Conservation (phyloP, 2,329 filamentous ascomycete genomes). For the Paraphoma chrysanthemicola region DNA sequence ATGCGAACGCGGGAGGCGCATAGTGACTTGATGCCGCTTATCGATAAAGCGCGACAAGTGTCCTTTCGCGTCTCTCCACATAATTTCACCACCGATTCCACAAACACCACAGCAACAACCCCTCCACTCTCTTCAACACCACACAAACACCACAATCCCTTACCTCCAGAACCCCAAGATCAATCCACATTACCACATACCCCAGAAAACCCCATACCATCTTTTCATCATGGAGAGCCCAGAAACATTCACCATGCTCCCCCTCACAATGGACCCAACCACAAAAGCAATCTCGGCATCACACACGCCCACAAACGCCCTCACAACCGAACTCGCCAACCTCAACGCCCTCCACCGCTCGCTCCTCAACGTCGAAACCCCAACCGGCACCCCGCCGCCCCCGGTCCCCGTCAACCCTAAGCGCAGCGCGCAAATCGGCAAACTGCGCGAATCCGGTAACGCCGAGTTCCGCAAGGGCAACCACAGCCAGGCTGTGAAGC, state of each 20-base stretch:
- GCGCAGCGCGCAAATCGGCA: conserved; percentile 83
- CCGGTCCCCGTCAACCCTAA: conserved; percentile 93
- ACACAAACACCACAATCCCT: too few relatives aligned
- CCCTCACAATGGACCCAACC: conserved; percentile 79
- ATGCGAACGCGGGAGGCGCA: not conserved
- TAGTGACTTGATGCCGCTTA: not conserved
- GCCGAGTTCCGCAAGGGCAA: conserved; percentile 78
- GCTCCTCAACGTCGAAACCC: conserved; percentile 70
- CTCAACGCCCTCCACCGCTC: conserved; percentile 82
- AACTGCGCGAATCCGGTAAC: conserved; percentile 90
- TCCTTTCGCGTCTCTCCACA: not conserved
- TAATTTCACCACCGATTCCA: not conserved
- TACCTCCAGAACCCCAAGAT: too few relatives aligned
- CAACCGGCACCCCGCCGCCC: conserved; percentile 76
- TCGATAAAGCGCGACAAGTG: not conserved
- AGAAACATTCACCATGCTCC: conserved; percentile 81
- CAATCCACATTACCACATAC: not conserved
- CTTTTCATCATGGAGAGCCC: conserved; percentile 40
- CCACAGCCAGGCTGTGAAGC: conserved; percentile 75
- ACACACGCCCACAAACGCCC: conserved; percentile 47
- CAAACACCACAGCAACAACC: not conserved
- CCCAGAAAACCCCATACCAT: conserved; percentile 3
- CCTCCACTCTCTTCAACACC: not conserved
- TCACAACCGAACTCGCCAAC: conserved; percentile 62
- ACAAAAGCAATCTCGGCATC: conserved; percentile 73